phyloP scores from a whole-genome alignment of 208 protist genomes.

The Dictyostelium gargantuum region DNA sequence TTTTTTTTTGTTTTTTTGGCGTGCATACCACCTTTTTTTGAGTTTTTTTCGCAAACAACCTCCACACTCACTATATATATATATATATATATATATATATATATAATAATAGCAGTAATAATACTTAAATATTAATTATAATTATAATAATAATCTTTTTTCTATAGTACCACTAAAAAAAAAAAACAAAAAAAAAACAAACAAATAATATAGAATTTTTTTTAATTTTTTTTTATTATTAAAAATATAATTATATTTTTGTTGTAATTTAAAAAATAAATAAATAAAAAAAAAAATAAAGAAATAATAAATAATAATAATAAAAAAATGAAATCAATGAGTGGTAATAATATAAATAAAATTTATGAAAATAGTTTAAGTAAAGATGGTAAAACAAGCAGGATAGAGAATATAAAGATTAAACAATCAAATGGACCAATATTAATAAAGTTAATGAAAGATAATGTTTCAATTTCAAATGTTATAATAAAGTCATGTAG shows the following conservation, averaged over 20 bases:
- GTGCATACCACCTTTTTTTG: no score
- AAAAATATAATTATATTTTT: no score
- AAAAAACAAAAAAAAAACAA: no score
- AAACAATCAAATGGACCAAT: constrained; percentile 8
- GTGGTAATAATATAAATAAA: not conserved
- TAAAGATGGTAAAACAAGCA: constrained; percentile 44
- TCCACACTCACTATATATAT: no score
- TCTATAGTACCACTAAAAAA: no score
- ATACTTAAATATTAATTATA: no score
- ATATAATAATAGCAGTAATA: no score
- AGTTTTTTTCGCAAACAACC: no score
- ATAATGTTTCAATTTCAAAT: not conserved
- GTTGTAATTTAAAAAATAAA: not conserved
- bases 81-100: no score
- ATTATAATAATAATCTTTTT: no score
- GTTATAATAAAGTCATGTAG: constrained; percentile 31
- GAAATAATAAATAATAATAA: not conserved
- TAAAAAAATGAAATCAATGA: constrained; percentile 17
- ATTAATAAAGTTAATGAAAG: not conserved
- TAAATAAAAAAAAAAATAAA: not conserved
- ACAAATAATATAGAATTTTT: no score
- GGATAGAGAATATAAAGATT: constrained; percentile 47
- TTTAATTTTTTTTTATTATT: not conserved
- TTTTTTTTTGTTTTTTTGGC: no score
- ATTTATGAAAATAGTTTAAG: not conserved